Conservation (phyloP, 371 early-diverging fungal species). For the Nematocida displodere region DNA sequence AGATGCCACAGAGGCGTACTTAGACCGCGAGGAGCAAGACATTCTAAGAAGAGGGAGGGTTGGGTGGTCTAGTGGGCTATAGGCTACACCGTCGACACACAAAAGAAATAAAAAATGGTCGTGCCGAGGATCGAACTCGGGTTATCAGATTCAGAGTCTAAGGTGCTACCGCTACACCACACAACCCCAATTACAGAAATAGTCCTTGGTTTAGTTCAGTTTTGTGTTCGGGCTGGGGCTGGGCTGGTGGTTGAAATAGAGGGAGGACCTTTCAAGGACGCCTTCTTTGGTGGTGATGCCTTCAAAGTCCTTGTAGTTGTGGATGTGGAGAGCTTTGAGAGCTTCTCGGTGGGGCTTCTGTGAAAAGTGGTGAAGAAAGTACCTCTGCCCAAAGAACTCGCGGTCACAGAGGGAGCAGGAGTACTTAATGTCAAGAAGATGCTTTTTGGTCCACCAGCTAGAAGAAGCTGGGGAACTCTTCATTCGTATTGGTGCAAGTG, state of each 20-base stretch:
- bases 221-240: background rate
- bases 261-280: background rate
- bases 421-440: no score
- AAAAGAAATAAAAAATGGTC: constrained; percentile 42
- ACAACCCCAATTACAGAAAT: constrained; percentile 38
- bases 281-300: constrained; percentile 14
- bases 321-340: background rate
- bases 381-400: background rate
- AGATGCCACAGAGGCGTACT: background rate
- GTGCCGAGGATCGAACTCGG: constrained; percentile 59
- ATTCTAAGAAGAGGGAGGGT: constrained; percentile 10
- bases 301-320: background rate
- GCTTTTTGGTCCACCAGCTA: no score
- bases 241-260: no score
- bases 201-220: background rate
- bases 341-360: background rate
- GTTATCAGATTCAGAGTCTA: constrained; percentile 58
- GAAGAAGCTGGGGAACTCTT: background rate
- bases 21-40: constrained; percentile 26
- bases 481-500: background rate
- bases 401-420: background rate
- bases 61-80: background rate
- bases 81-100: background rate
- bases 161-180: constrained; percentile 60
- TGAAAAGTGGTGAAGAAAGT: constrained; percentile 6